Evolutionary conservation across 164 flowering plant genomes (phyloP).

Genomic region (Tetracentron sinense): DNA sequence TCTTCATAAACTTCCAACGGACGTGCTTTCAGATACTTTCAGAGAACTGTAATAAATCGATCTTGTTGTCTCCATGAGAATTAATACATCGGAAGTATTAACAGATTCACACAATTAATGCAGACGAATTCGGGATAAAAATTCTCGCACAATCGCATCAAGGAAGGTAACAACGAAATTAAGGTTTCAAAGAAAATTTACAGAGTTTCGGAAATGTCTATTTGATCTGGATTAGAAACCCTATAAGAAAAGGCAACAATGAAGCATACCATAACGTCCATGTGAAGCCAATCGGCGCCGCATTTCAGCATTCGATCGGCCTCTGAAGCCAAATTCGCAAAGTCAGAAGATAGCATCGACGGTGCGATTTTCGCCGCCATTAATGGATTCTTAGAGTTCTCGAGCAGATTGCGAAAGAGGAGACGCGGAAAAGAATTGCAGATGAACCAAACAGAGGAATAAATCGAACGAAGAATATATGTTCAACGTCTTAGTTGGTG

Average conservation of each 20-base stretch:
- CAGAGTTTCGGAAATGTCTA: no score
- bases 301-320: constrained; percentile 73
- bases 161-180: neutral
- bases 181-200: neutral
- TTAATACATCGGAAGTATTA: no score
- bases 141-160: neutral
- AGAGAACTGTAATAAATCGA: no score
- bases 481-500: no score
- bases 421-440: no score
- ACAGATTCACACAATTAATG: neutral
- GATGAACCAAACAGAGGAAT: no score
- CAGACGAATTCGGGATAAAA: no score
- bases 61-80: no score
- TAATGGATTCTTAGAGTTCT: neutral
- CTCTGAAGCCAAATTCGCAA: constrained; percentile 88
- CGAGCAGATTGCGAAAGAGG: no score
- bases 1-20: no score
- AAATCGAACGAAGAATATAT: no score
- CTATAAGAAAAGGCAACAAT: neutral
- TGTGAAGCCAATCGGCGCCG: constrained; percentile 99
- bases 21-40: no score
- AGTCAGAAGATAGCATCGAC: constrained; percentile 96
- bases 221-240: neutral
- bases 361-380: constrained; percentile 83
- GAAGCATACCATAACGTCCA: constrained; percentile 94